Evolutionary conservation across 768 basidiomycete species (phyloP).

Genomic region (Xerocomellus amylosporus): DNA sequence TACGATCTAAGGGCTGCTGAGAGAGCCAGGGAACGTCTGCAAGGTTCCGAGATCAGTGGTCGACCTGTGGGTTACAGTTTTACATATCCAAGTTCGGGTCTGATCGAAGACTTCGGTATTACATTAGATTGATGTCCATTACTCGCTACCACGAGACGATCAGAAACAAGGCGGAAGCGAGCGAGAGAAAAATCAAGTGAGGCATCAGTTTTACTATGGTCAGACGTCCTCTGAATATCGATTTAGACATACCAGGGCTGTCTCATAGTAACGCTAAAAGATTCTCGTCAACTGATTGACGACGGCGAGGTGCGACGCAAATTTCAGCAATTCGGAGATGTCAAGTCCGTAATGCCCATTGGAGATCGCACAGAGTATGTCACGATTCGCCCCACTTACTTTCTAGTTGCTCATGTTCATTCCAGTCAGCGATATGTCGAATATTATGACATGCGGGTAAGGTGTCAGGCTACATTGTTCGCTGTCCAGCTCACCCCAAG

Average conservation of each 20-base stretch:
- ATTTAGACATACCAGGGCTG: slow-evolving; percentile 77
- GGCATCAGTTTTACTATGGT: slow-evolving; percentile 6
- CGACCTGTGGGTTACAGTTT: slow-evolving; percentile 68
- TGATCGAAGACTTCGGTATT: slow-evolving; percentile 8
- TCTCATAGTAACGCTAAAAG: slow-evolving; percentile 72
- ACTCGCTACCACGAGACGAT: slow-evolving; percentile 90
- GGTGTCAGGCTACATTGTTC: slow-evolving; percentile 17
- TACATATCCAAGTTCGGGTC: not conserved
- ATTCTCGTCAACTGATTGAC: slow-evolving; percentile 70
- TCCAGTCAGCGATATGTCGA: slow-evolving; percentile 87
- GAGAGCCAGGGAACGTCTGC: slow-evolving; percentile 84
- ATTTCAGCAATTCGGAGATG: slow-evolving; percentile 88
- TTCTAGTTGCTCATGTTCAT: slow-evolving; percentile 4
- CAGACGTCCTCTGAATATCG: slow-evolving; percentile 8
- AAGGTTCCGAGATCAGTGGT: slow-evolving; percentile 84
- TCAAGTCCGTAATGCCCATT: slow-evolving; percentile 72
- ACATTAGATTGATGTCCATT: slow-evolving; percentile 94
- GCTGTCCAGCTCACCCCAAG: slow-evolving; percentile 7
- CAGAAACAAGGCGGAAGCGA: slow-evolving; percentile 53
- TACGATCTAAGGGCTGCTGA: slow-evolving; percentile 92
- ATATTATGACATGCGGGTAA: slow-evolving; percentile 84
- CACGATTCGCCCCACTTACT: not conserved
- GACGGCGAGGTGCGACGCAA: slow-evolving; percentile 83
- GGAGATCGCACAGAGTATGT: slow-evolving; percentile 62
- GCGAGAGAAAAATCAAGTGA: slow-evolving; percentile 82